These are phyloP conservation scores for Botrytis tulipae DNA, from an alignment of 2,329 filamentous ascomycete genomes.

Conservation along the genomic window DNA sequence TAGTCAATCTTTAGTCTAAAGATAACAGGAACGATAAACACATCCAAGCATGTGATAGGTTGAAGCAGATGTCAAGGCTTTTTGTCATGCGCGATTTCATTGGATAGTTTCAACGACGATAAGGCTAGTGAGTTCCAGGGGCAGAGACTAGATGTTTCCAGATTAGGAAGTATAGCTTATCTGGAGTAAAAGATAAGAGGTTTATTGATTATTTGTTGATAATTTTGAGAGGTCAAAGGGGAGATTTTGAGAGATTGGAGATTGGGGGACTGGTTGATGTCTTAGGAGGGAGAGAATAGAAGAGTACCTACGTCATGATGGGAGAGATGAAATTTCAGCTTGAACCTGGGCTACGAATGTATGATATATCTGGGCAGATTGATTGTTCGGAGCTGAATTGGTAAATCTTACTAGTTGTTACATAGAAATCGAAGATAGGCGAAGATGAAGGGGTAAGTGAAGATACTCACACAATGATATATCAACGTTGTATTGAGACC, in stretches of 20 bases:
- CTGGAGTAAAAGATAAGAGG: constrained; percentile 6
- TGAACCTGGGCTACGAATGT: not conserved
- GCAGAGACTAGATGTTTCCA: not conserved
- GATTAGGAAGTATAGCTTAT: not conserved
- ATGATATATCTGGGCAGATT: not conserved
- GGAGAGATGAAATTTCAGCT: not conserved
- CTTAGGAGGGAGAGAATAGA: not conserved
- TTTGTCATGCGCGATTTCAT: not conserved
- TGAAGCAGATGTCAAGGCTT: constrained; percentile 1
- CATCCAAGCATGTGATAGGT: not conserved
- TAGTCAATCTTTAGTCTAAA: not conserved
- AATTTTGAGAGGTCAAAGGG: constrained; percentile 13
- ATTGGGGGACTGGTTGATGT: not conserved
- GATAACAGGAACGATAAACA: not conserved
- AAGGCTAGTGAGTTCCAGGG: constrained; percentile 4
- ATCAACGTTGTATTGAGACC: not conserved
- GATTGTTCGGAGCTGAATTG: not conserved
- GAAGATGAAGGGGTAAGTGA: constrained; percentile 1
- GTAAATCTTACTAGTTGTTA: not conserved
- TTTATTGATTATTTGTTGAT: constrained; percentile 11
- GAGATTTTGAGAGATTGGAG: not conserved
- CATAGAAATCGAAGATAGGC: not conserved
- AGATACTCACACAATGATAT: not conserved
- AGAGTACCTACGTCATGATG: constrained; percentile 9
- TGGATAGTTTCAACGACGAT: constrained; percentile 1